Evolutionary conservation across 2,329 filamentous ascomycete species (phyloP).

Genomic region (Lasiodiplodia theobromae): DNA sequence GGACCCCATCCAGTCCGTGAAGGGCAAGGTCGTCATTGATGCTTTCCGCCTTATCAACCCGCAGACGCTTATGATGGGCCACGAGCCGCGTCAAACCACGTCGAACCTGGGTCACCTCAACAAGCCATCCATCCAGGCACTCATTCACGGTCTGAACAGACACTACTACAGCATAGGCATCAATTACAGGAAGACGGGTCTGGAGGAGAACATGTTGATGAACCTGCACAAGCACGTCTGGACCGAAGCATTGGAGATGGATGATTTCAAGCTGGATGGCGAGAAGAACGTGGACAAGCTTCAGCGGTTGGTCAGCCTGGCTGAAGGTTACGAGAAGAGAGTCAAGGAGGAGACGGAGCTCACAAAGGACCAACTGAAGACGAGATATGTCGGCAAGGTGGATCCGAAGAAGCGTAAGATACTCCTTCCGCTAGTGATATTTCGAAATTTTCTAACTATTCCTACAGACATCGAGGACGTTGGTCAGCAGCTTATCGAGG

Average conservation of each 20-base stretch:
- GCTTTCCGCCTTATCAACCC: constrained; percentile 98
- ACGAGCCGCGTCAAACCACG: constrained; percentile 96
- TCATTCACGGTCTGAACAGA: constrained; percentile 96
- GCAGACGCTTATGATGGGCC: constrained; percentile 95
- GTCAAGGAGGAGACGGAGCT: constrained; percentile 99
- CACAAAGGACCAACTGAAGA: constrained; percentile 97
- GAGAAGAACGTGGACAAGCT: constrained; percentile 86
- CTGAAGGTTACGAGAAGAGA: constrained; percentile 97
- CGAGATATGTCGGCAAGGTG: constrained; percentile 97
- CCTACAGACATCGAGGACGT: constrained; percentile 83
- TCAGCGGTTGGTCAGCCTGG: constrained; percentile 82
- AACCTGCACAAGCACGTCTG: constrained; percentile 99
- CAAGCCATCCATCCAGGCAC: constrained; percentile 98
- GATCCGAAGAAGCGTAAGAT: constrained; percentile 92
- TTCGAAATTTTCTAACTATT: constrained; percentile 34
- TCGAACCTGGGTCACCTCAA: constrained; percentile 98
- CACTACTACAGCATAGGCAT: constrained; percentile 99
- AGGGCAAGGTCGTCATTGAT: constrained; percentile 99
- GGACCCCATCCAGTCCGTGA: constrained; percentile 98
- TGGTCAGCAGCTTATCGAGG: constrained; percentile 94
- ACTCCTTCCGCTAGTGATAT: neutral
- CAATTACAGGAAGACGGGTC: constrained; percentile 95
- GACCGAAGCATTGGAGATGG: constrained; percentile 97
- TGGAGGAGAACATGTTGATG: constrained; percentile 99
- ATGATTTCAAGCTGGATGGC: constrained; percentile 87